phyloP scores from a whole-genome alignment of 1,284 basidiomycete genomes.

The Irpex sp. region DNA sequence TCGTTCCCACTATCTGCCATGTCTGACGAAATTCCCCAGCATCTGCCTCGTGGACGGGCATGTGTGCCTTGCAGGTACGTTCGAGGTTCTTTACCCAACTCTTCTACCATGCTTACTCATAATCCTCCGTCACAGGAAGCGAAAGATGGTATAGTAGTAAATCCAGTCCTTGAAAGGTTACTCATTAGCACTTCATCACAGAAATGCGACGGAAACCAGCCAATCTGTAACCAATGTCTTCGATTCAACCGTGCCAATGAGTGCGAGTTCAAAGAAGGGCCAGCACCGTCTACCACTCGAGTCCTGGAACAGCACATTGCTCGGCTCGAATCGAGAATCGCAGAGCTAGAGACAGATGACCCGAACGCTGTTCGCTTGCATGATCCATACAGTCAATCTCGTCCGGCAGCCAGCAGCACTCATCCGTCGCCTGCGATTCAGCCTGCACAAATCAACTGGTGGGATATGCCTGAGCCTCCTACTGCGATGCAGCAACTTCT shows the following conservation, averaged over 20 bases:
- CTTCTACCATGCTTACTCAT: not conserved
- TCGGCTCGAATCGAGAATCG: conserved; percentile 13
- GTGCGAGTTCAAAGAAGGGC: conserved; percentile 16
- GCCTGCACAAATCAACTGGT: conserved; percentile 12
- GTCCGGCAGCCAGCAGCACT: conserved; percentile 15
- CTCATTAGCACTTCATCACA: not conserved
- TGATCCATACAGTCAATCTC: conserved; percentile 8
- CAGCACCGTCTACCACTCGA: conserved; percentile 12
- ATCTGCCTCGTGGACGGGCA: conserved; percentile 17
- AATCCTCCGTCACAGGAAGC: conserved; percentile 8
- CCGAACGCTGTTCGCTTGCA: conserved; percentile 16
- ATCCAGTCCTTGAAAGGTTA: not conserved
- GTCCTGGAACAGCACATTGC: conserved; percentile 17
- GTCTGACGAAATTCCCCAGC: conserved; percentile 12
- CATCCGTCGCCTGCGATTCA: not conserved
- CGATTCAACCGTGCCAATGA: conserved; percentile 22
- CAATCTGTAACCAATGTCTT: conserved; percentile 15
- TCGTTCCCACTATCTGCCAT: not conserved
- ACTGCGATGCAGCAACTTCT: conserved; percentile 10
- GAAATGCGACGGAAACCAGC: conserved; percentile 19
- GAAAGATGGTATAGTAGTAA: conserved; percentile 14
- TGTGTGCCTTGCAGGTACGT: conserved; percentile 19
- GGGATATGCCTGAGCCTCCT: conserved; percentile 18
- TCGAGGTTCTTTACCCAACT: not conserved
- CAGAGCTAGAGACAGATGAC: conserved; percentile 16